Base-by-base conservation (phyloP, 2,329 filamentous ascomycete species). In the Aspergillus ruber region DNA sequence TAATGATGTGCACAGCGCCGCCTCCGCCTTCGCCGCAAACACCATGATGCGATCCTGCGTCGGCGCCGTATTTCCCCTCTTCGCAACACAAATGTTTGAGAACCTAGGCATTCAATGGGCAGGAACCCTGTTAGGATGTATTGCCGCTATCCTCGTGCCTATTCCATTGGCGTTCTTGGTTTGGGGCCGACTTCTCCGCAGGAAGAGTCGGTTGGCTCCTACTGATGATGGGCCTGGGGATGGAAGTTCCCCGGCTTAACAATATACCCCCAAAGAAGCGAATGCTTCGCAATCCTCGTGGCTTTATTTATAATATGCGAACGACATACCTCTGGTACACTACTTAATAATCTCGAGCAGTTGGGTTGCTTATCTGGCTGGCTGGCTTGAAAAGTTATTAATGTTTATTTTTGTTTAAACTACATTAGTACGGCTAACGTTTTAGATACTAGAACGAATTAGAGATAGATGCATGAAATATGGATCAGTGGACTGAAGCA, bases 61-160 rank as follows among this genome's bases (percentile, higher is more conserved):
- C 9, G 56, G 51, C 2, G 51, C 51, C 3, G 46, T 45, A 12
- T 58, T 58, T 23, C 56, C 56, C 3, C 48, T 58, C 2, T 58
- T 58, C 43, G 52, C 55, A 5, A 48, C 47, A 2, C 55, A 57
- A 27, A 58, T 58, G 56, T 57, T 57, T 35, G 42, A 55, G 35
- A 57, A 58, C 15, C 17, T 57, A 10, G 56, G 55, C 3, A 49
- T 57, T n/a, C 55, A 58, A 27, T 58, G 56, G 56, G 56, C 55
- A 0, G 50, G 50, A 0, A 58, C 56, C 0, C 27, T 58, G 4
- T 44, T 57, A 0, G 55, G 56, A 0, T 58, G 55, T 46, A 52
- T 58, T n/a, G 56, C 51, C 0, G 53, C 51, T 13, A n/a, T 56
- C 17, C 53, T 58, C 52, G 49, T 58, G 21, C 56, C 56, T 0